Evolutionary conservation across 1,284 basidiomycete species (phyloP).

Genomic region (Cystobasidium sp.): DNA sequence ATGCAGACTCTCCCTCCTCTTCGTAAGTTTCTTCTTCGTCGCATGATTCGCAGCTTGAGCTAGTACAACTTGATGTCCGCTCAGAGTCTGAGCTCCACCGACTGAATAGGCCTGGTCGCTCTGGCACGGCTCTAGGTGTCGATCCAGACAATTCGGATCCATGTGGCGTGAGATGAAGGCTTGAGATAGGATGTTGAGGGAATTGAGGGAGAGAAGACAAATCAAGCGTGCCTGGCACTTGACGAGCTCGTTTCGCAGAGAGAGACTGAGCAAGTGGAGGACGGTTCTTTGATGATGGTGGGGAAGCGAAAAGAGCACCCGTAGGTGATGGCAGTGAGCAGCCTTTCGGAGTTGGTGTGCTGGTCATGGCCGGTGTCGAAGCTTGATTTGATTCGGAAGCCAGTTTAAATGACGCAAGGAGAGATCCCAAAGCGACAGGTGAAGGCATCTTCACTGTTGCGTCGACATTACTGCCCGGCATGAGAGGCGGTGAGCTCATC

Average conservation of each 20-base stretch:
- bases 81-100: conserved; percentile 42
- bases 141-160: conserved; percentile 11
- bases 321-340: not conserved
- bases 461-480: not conserved
- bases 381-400: not conserved
- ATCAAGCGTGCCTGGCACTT: conserved; percentile 31
- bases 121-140: conserved; percentile 24
- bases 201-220: conserved; percentile 34
- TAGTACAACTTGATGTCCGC: conserved; percentile 17
- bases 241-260: conserved; percentile 29
- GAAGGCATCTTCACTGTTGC: not conserved
- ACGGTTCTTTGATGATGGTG: not conserved
- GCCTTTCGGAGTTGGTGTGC: conserved; percentile 7
- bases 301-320: not conserved
- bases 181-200: not conserved
- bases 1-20: not conserved
- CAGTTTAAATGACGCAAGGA: not conserved
- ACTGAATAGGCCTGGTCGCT: conserved; percentile 38
- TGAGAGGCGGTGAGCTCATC: conserved; percentile 9
- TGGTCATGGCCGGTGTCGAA: not conserved
- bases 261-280: conserved; percentile 23
- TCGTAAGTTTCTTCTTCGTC: too few species aligned
- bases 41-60: conserved; percentile 13
- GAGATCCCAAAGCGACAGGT: conserved; percentile 3
- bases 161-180: conserved; percentile 16